Evolutionary conservation across 2,329 filamentous ascomycete species (phyloP).

Genomic region (Cordyceps cateniannulata): DNA sequence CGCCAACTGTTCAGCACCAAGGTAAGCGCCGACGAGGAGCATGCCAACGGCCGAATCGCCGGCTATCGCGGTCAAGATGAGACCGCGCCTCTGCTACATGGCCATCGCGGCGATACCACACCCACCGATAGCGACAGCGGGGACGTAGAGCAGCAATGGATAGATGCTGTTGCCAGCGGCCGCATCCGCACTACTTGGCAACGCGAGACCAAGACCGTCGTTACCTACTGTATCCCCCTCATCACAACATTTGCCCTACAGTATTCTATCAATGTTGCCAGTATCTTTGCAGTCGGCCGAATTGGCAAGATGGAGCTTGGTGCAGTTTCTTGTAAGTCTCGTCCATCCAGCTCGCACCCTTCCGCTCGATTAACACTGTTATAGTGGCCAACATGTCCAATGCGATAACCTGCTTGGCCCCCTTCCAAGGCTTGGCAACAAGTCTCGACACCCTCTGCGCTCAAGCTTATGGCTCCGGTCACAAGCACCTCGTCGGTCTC

Average conservation of each 20-base stretch:
- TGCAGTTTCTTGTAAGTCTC: constrained; percentile 34
- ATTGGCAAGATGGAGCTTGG: constrained; percentile 58
- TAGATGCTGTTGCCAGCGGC: constrained; percentile 74
- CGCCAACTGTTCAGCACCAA: constrained; percentile 51
- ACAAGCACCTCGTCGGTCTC: constrained; percentile 78
- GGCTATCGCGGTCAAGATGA: constrained; percentile 24
- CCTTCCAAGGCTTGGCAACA: constrained; percentile 80
- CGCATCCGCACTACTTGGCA: constrained; percentile 87
- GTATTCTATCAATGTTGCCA: constrained; percentile 77
- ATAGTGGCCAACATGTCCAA: constrained; percentile 62
- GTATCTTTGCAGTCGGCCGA: constrained; percentile 71
- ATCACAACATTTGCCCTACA: constrained; percentile 71
- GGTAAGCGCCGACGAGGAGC: constrained; percentile 28
- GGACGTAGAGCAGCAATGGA: constrained; percentile 68
- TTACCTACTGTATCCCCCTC: constrained; percentile 63
- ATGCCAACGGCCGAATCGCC: constrained; percentile 15
- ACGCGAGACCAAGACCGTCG: constrained; percentile 76
- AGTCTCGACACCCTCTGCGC: constrained; percentile 88
- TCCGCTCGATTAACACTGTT: background rate
- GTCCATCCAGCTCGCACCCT: no score
- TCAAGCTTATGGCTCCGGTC: constrained; percentile 88
- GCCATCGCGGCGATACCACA: constrained; percentile 22
- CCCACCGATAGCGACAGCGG: constrained; percentile 44
- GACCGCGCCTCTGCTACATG: constrained; percentile 33
- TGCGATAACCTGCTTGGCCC: constrained; percentile 70